phyloP scores from a whole-genome alignment of 73 alveolate species.

The Uronychia binucleata region DNA sequence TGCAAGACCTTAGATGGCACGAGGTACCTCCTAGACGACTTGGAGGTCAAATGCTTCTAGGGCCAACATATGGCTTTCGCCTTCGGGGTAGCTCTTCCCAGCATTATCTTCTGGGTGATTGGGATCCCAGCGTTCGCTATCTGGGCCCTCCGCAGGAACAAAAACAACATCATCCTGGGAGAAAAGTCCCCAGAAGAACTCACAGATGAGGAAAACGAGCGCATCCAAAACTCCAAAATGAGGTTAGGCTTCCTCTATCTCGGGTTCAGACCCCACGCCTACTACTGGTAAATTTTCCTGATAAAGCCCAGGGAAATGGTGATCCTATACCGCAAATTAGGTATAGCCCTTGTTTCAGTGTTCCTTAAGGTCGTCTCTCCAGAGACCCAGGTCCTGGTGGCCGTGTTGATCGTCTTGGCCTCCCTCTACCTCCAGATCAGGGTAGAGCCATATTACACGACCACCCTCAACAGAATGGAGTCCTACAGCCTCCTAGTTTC shows the following conservation, averaged over 20 bases:
- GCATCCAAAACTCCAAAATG: background rate
- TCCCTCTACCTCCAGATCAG: constrained; percentile 16
- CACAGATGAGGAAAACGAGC: background rate
- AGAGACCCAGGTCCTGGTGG: constrained; percentile 52
- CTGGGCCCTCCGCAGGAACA: constrained; percentile 10
- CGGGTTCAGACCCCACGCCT: constrained; percentile 28
- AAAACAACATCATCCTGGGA: constrained; percentile 16
- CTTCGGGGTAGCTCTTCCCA: constrained; percentile 41
- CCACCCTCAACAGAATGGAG: constrained; percentile 37
- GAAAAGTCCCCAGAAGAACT: background rate
- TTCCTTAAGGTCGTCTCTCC: constrained; percentile 43
- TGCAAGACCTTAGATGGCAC: constrained; percentile 49
- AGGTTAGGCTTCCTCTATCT: constrained; percentile 38
- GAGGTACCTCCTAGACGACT: constrained; percentile 13
- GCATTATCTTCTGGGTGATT: constrained; percentile 54
- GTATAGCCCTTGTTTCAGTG: constrained; percentile 31
- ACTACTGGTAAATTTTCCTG: constrained; percentile 68
- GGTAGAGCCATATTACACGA: constrained; percentile 18
- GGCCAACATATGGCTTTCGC: constrained; percentile 21
- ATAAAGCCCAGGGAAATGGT: constrained; percentile 53
- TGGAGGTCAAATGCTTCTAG: constrained; percentile 31
- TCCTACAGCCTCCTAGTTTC: constrained; percentile 9
- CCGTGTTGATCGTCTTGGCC: constrained; percentile 18
- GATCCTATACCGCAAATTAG: constrained; percentile 48
- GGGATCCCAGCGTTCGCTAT: constrained; percentile 61